Percentiles rank a stretch among this genome's conserved stretches.
These are phyloP conservation scores for Colletotrichum cuscutae DNA, from an alignment of 2,329 filamentous ascomycete species.

Conservation along the genomic window DNA sequence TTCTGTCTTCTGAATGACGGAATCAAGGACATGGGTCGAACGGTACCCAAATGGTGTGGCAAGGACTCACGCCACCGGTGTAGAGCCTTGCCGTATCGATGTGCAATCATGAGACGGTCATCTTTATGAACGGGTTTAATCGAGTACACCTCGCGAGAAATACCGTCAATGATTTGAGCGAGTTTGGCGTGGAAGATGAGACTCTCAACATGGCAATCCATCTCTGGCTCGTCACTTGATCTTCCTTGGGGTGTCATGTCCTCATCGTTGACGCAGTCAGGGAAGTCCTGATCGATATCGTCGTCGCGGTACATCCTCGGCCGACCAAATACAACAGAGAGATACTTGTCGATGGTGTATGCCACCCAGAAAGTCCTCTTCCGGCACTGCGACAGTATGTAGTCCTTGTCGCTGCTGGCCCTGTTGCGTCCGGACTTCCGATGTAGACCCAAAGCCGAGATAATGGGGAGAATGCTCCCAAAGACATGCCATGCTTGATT, in stretches of 20 bases:
- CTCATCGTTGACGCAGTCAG: constrained; percentile 65
- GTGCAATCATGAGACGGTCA: constrained; percentile 50
- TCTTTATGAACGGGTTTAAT: constrained; percentile 46
- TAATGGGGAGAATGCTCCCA: constrained; percentile 64
- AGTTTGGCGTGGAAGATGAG: constrained; percentile 57
- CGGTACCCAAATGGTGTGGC: constrained; percentile 54
- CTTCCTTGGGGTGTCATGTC: constrained; percentile 57
- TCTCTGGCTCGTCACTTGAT: constrained; percentile 40
- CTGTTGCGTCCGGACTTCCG: constrained; percentile 27
- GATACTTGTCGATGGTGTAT: constrained; percentile 71
- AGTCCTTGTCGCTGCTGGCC: constrained; percentile 44
- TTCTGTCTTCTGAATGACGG: constrained; percentile 59
- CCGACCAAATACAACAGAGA: constrained; percentile 71
- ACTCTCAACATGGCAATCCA: constrained; percentile 61
- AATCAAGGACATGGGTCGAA: constrained; percentile 57
- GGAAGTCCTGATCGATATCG: constrained; percentile 71
- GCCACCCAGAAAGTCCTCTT: constrained; percentile 71
- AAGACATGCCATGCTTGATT: constrained; percentile 73
- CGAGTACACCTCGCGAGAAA: constrained; percentile 53
- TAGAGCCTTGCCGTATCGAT: constrained; percentile 50
- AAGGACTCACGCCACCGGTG: constrained; percentile 51
- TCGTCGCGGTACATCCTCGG: constrained; percentile 71
- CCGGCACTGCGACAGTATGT: constrained; percentile 61
- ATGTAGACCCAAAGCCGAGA: constrained; percentile 52
- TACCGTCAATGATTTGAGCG: constrained; percentile 50